Evolutionary conservation across 2,329 filamentous ascomycete species (phyloP).

Genomic region (Ophiostoma novo-ulmi): DNA sequence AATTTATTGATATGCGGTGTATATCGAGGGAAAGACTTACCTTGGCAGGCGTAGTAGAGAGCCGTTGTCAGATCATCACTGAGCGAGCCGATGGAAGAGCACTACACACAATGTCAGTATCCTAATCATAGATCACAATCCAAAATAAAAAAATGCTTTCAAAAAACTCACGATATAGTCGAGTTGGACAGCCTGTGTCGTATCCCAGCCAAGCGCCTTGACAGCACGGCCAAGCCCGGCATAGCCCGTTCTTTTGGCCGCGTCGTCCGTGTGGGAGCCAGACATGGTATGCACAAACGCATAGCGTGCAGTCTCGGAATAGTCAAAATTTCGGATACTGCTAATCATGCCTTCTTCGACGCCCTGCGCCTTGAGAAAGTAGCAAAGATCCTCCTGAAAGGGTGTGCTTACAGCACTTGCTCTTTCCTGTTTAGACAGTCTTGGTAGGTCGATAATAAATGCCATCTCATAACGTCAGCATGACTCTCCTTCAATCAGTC

Average conservation of each 20-base stretch:
- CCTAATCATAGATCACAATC: no score
- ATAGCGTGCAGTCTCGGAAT: slow-evolving; percentile 62
- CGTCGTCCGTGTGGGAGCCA: slow-evolving; percentile 43
- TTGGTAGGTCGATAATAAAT: slow-evolving; percentile 88
- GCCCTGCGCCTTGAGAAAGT: slow-evolving; percentile 64
- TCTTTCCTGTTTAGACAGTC: slow-evolving; percentile 38
- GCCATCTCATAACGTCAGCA: slow-evolving; percentile 50
- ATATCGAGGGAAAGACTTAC: slow-evolving; percentile 33
- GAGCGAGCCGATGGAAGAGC: slow-evolving; percentile 76
- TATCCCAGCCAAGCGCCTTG: slow-evolving; percentile 55
- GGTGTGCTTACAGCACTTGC: slow-evolving; percentile 25
- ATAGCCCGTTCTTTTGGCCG: slow-evolving; percentile 55
- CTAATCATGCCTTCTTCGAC: slow-evolving; percentile 59
- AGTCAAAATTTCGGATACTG: slow-evolving; percentile 76
- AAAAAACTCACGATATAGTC: slow-evolving; percentile 61
- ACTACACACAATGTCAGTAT: slow-evolving; percentile 39
- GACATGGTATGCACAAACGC: slow-evolving; percentile 84
- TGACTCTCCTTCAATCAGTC: background rate
- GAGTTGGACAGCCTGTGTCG: slow-evolving; percentile 53
- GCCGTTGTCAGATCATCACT: slow-evolving; percentile 60
- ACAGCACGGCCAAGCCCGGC: slow-evolving; percentile 68
- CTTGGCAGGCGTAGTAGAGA: slow-evolving; percentile 52
- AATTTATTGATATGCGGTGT: no score
- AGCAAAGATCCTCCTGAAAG: slow-evolving; percentile 66
- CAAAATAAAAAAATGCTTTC: no score